Evolutionary conservation across 1,139 yeast genomes (phyloP).

Genomic region (Suhomyces anneliseae): DNA sequence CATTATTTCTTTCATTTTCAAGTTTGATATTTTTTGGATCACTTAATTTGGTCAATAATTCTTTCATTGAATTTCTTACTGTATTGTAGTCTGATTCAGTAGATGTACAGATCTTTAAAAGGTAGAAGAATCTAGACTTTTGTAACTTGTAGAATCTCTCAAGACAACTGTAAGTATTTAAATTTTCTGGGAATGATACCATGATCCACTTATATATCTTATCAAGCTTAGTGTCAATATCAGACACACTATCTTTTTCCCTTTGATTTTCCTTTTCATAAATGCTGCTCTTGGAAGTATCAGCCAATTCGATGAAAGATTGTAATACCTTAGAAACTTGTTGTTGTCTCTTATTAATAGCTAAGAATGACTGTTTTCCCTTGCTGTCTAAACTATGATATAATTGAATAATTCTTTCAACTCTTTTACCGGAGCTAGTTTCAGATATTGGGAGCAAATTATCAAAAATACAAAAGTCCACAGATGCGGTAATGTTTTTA

Average conservation of each 20-base stretch:
- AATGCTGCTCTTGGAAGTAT: constrained; percentile 16
- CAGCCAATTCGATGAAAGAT: constrained; percentile 36
- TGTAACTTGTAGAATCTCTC: constrained; percentile 53
- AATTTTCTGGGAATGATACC: constrained; percentile 54
- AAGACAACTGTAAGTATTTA: constrained; percentile 49
- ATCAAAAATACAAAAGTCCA: constrained; percentile 63
- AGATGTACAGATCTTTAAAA: constrained; percentile 55
- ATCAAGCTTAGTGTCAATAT: constrained; percentile 37
- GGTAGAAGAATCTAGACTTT: constrained; percentile 56
- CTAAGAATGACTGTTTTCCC: constrained; percentile 63
- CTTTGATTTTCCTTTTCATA: background rate
- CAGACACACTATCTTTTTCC: constrained; percentile 14
- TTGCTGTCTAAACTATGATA: constrained; percentile 53
- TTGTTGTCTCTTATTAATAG: constrained; percentile 67
- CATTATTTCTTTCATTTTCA: constrained; percentile 36
- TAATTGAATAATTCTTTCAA: constrained; percentile 52
- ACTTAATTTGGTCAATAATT: constrained; percentile 52
- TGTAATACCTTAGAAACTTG: constrained; percentile 49
- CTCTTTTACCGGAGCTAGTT: constrained; percentile 47
- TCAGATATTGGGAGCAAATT: constrained; percentile 57
- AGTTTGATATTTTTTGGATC: constrained; percentile 51
- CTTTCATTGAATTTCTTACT: constrained; percentile 60
- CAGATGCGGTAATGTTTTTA: constrained; percentile 61
- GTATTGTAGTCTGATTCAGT: constrained; percentile 62
- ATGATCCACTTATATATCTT: constrained; percentile 68